phyloP scores from a whole-genome alignment of 345 rosid genomes.

The Capsella bursapastoris region DNA sequence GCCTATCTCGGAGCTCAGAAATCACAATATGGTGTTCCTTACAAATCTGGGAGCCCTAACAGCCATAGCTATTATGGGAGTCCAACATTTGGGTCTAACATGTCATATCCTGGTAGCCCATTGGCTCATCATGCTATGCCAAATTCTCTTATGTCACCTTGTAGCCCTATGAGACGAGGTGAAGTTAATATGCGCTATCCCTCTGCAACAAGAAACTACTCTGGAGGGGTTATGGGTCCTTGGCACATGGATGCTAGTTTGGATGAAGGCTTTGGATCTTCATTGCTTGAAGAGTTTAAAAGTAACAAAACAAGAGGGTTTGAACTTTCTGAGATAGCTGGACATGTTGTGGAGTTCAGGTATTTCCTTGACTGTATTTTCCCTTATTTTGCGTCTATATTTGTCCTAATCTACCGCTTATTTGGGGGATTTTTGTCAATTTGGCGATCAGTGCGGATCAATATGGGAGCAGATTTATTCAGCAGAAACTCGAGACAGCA shows the following conservation, averaged over 20 bases:
- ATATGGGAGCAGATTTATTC: conserved; percentile 96
- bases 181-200: conserved; percentile 61
- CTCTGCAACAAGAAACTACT: conserved; percentile 55
- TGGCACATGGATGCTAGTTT: conserved; percentile 64
- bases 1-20: conserved; percentile 75
- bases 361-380: conserved; percentile 18
- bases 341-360: conserved; percentile 86
- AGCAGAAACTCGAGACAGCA: conserved; percentile 95
- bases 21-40: conserved; percentile 58
- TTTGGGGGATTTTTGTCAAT: neutral
- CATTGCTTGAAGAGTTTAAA: conserved; percentile 78
- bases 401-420: neutral
- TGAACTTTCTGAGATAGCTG: conserved; percentile 69
- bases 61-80: conserved; percentile 65
- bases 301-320: conserved; percentile 68
- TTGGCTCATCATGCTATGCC: conserved; percentile 63
- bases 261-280: conserved; percentile 62
- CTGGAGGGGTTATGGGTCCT: conserved; percentile 60
- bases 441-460: conserved; percentile 73
- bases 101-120: conserved; percentile 74
- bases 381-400: neutral
- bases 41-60: conserved; percentile 61
- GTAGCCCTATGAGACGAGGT: conserved; percentile 62
- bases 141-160: conserved; percentile 58
- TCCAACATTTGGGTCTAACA: conserved; percentile 59